Conservation (phyloP, 352 stramenopile species). For the Nothophytophthora sp. region DNA sequence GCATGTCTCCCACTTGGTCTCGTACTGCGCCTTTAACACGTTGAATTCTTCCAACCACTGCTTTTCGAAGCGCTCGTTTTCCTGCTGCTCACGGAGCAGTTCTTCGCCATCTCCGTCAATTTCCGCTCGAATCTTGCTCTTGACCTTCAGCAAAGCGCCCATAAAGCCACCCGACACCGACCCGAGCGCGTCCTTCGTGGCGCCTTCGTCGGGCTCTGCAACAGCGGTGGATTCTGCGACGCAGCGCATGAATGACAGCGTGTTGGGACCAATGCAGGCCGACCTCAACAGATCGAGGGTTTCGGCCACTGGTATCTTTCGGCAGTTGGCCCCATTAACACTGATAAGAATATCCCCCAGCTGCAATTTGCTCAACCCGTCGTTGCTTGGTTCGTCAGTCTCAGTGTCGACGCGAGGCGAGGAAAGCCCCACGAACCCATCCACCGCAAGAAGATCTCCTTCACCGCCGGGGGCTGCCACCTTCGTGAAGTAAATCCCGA, state of each 20-base stretch:
- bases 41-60: constrained; percentile 67
- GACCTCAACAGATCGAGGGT: constrained; percentile 33
- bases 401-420: neutral
- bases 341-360: constrained; percentile 36
- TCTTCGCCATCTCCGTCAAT: constrained; percentile 46
- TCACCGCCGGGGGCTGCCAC: neutral
- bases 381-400: neutral
- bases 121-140: constrained; percentile 55
- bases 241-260: constrained; percentile 29
- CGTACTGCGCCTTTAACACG: constrained; percentile 40
- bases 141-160: constrained; percentile 56
- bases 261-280: constrained; percentile 28
- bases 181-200: neutral
- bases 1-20: constrained; percentile 64
- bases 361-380: constrained; percentile 16
- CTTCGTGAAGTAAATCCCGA: constrained; percentile 51
- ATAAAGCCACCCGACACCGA: constrained; percentile 44
- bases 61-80: constrained; percentile 51
- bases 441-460: constrained; percentile 22
- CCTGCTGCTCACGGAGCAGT: constrained; percentile 34
- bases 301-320: constrained; percentile 20
- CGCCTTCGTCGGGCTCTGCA: neutral
- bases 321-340: constrained; percentile 33
- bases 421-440: constrained; percentile 36
- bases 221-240: neutral